Base-by-base conservation (phyloP, 1,284 basidiomycete species). In the Wolfiporia cocos region DNA sequence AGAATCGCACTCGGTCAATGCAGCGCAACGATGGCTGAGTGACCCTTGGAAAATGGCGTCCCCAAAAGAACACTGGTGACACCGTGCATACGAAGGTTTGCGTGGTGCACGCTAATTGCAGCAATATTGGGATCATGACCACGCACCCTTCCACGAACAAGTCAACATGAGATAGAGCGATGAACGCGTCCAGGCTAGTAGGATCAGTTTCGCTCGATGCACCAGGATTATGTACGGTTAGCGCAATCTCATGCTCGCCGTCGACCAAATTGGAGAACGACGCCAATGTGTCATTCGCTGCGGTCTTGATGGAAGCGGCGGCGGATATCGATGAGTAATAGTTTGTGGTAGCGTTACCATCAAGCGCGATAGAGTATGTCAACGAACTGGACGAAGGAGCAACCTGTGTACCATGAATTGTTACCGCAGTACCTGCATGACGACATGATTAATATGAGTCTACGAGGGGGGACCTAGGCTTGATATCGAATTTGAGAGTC, bases 261-360 rank as follows among this genome's bases (percentile, higher is more conserved):
- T 58, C 52, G 24, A 48, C 38, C n/a, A 65, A 50, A 31, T 56
- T 56, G 17, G 48, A 43, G 41, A 65, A 58, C 15, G 55, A 48
- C 1, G 54, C 60, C 18, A 65, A 52, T 20, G 63, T 41, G 35
- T 57, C 52, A 24, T 40, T 54, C 9, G 51, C 41, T 5, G 54
- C 48, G 19, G 50, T 46, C 18, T 54, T 21, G 9, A 56, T 51
- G 14, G 52, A 47, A 4, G 54, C 34, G 10, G 49, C 12, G 5
- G 34, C 14, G 14, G 53, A 50, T 5, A 57, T 28, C 7, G 47
- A 40, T 21, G 52, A 55, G 17, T 49, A 47, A 38, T 49, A 61
- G 44, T 59, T 58, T 10, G 57, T 60, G n/a, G 58, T 60, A 5
- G 55, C 39, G 6, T 49, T 51, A 22, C 58, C 57, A 36, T 60